Evolutionary conservation across 2,329 filamentous ascomycete genomes (phyloP).

Genomic region (Cladosporium oxysporum): DNA sequence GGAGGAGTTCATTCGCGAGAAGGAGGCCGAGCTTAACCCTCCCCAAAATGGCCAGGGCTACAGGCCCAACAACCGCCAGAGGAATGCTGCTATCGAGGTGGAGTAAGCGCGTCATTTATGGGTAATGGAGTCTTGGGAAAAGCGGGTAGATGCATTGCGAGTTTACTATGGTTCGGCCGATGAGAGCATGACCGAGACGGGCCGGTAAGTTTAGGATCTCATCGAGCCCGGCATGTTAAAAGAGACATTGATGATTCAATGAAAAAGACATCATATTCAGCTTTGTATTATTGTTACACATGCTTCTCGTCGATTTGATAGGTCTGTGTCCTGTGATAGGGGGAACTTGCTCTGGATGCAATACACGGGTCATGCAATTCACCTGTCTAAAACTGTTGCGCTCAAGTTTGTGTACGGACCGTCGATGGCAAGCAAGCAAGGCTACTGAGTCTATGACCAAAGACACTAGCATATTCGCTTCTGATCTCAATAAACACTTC

Average conservation of each 20-base stretch:
- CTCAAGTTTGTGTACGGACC: not conserved
- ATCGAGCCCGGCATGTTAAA: constrained; percentile 13
- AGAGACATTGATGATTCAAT: constrained; percentile 22
- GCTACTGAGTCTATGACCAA: not conserved
- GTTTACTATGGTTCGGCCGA: constrained; percentile 18
- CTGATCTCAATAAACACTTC: not conserved
- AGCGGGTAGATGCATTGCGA: constrained; percentile 21
- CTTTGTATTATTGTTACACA: constrained; percentile 19
- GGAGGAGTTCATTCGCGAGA: constrained; percentile 72
- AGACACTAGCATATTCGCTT: not conserved
- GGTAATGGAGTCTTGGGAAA: constrained; percentile 19
- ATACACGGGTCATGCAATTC: not conserved
- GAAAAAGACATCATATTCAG: constrained; percentile 21
- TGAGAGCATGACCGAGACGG: constrained; percentile 12
- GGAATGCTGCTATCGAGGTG: constrained; percentile 33
- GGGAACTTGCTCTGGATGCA: not conserved
- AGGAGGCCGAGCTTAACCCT: constrained; percentile 66
- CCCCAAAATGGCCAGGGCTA: constrained; percentile 28
- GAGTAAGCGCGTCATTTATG: constrained; percentile 25
- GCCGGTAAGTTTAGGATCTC: constrained; percentile 16
- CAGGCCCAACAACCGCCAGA: constrained; percentile 29
- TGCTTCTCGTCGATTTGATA: not conserved
- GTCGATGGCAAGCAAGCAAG: not conserved
- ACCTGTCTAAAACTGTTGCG: not conserved
- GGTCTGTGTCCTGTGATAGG: not conserved